A percentile compares a stretch with the other conserved stretches of the same genome.
These are phyloP conservation scores for Ustilago nuda DNA, from an alignment of 1,284 basidiomycete genomes.

Conservation along the genomic window DNA sequence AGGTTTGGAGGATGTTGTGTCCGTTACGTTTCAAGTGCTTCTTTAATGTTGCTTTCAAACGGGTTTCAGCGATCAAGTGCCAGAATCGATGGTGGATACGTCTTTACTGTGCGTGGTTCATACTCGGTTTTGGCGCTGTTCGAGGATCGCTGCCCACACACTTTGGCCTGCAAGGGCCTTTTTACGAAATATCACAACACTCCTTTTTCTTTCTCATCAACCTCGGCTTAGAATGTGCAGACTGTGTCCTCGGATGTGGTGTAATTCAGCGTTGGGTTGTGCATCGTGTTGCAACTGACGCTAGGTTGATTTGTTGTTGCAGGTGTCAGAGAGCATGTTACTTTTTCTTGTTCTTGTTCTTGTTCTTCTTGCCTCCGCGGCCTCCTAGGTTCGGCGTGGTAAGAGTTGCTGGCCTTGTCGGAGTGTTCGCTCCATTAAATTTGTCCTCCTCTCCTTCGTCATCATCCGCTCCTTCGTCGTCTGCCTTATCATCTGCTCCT, in stretches of 20 bases:
- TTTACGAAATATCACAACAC: constrained; percentile 35
- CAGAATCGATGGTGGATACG: constrained; percentile 5
- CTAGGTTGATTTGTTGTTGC: not conserved
- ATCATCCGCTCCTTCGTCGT: constrained; percentile 9
- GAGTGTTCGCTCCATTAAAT: constrained; percentile 22
- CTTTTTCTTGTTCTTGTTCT: constrained; percentile 47
- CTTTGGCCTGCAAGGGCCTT: constrained; percentile 5
- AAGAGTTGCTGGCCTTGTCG: constrained; percentile 13
- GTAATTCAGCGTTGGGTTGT: no score
- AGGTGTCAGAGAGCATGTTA: not conserved
- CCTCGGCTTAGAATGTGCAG: not conserved
- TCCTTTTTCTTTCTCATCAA: constrained; percentile 10
- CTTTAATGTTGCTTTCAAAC: constrained; percentile 16
- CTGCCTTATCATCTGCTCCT: constrained; percentile 1
- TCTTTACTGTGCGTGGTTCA: constrained; percentile 33
- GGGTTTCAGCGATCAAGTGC: constrained; percentile 16
- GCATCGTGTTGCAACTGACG: not conserved
- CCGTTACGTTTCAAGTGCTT: constrained; percentile 8
- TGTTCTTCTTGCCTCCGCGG: constrained; percentile 14
- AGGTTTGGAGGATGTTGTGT: not conserved
- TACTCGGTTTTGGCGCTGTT: not conserved
- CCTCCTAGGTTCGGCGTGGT: constrained; percentile 25
- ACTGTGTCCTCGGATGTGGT: not conserved
- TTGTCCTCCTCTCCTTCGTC: constrained; percentile 20
- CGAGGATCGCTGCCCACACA: constrained; percentile 22